Conservation (phyloP, 2,329 filamentous ascomycete genomes). For the Microthyrium microscopicum region DNA sequence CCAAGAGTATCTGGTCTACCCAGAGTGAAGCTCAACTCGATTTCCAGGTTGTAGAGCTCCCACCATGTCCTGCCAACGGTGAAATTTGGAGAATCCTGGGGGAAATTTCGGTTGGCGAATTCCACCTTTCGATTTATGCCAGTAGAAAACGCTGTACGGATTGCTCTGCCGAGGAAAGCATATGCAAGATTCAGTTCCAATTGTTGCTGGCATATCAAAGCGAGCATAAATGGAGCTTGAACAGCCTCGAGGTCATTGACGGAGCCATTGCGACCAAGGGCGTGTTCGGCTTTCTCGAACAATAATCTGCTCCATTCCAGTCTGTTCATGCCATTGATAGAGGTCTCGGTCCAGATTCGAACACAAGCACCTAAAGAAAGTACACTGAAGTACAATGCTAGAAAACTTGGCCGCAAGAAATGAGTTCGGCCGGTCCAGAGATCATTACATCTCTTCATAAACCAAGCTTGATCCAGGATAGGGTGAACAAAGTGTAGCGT, state of each 20-base stretch:
- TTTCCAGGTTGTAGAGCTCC: conserved; percentile 11
- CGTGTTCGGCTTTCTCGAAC: conserved; percentile 26
- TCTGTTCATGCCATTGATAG: conserved; percentile 26
- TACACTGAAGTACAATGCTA: conserved; percentile 31
- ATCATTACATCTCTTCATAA: conserved; percentile 26
- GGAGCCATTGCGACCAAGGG: conserved; percentile 24
- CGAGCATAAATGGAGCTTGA: conserved; percentile 31
- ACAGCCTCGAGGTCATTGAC: conserved; percentile 31
- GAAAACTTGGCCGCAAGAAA: conserved; percentile 24
- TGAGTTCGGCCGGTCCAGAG: conserved; percentile 23
- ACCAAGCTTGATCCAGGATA: conserved; percentile 29
- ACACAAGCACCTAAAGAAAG: conserved; percentile 31
- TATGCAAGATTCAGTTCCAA: conserved; percentile 32
- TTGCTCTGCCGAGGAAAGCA: conserved; percentile 31
- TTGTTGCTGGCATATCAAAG: conserved; percentile 34
- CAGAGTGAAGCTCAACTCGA: conserved; percentile 27
- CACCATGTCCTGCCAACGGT: conserved; percentile 11
- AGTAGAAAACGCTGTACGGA: conserved; percentile 30
- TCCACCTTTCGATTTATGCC: conserved; percentile 28
- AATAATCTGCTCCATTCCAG: conserved; percentile 31
- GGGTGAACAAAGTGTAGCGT: conserved; percentile 33
- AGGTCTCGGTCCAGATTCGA: conserved; percentile 27
- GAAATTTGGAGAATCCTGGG: conserved; percentile 3
- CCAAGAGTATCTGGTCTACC: conserved; percentile 32
- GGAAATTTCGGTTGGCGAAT: conserved; percentile 1